A percentile compares a stretch with the other conserved stretches of the same genome.
Evolutionary conservation across 305 asterid species (phyloP).

Genomic region (Withania somnifera): DNA sequence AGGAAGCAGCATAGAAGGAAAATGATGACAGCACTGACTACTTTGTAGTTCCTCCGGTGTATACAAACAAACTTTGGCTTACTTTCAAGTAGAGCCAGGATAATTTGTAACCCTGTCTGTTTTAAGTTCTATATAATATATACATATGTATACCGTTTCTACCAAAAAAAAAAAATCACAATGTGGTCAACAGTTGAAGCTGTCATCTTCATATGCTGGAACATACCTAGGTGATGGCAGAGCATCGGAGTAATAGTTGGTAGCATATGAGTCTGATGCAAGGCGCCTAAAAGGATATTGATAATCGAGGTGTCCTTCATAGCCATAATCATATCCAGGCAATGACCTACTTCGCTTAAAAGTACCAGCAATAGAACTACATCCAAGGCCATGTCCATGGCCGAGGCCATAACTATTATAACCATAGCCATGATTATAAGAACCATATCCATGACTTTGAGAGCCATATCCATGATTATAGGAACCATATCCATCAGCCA

Average conservation of each 20-base stretch:
- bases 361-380: slow-evolving; percentile 8
- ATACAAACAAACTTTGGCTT: too few species aligned
- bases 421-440: background rate
- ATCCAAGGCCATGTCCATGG: background rate
- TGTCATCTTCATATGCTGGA: background rate
- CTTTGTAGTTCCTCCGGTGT: too few species aligned
- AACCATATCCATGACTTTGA: background rate
- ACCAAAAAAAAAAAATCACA: too few species aligned
- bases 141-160: too few species aligned
- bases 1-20: too few species aligned
- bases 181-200: background rate
- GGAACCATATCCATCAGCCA: background rate
- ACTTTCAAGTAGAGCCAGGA: too few species aligned
- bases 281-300: slow-evolving; percentile 2
- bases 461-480: background rate
- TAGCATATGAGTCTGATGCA: background rate
- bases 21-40: too few species aligned
- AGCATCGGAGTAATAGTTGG: background rate
- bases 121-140: too few species aligned
- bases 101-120: too few species aligned
- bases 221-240: slow-evolving; percentile 8
- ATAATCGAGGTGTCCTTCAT: background rate
- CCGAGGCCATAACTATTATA: background rate
- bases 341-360: slow-evolving; percentile 5
- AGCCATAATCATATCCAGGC: slow-evolving; percentile 3